Evolutionary conservation across 2,329 filamentous ascomycete genomes (phyloP).

Genomic region (Aureobasidium lini): DNA sequence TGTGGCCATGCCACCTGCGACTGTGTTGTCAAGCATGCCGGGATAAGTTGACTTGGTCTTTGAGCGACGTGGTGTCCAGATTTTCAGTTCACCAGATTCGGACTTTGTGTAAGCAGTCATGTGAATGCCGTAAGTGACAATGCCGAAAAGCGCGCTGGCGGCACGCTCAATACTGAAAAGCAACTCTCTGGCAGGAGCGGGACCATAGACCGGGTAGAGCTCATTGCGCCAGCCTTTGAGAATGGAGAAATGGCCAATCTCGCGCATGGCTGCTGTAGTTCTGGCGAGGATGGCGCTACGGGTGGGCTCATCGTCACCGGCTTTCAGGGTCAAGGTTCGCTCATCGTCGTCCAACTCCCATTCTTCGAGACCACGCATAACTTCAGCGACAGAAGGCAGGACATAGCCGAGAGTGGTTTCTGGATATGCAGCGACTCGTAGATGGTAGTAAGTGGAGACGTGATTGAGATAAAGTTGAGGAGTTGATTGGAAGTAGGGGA

Average conservation of each 20-base stretch:
- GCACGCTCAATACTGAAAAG: constrained; percentile 72
- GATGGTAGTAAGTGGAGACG: constrained; percentile 46
- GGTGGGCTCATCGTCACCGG: constrained; percentile 50
- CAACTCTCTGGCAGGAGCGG: constrained; percentile 47
- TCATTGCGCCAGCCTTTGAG: constrained; percentile 76
- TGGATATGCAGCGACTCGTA: constrained; percentile 61
- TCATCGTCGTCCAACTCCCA: constrained; percentile 53
- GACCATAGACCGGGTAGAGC: constrained; percentile 67
- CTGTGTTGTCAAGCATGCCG: constrained; percentile 90
- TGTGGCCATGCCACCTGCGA: constrained; percentile 76
- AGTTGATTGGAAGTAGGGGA: constrained; percentile 64
- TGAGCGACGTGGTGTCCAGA: constrained; percentile 80
- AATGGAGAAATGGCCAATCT: constrained; percentile 64
- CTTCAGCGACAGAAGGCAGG: constrained; percentile 52
- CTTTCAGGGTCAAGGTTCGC: constrained; percentile 54
- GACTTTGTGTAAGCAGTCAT: constrained; percentile 63
- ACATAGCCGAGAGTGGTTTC: constrained; percentile 55
- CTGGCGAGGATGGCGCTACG: constrained; percentile 52
- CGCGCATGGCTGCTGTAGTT: constrained; percentile 60
- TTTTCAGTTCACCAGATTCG: constrained; percentile 50
- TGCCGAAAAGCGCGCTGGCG: constrained; percentile 65
- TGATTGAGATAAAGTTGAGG: constrained; percentile 46
- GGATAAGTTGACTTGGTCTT: constrained; percentile 77
- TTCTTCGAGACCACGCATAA: constrained; percentile 48
- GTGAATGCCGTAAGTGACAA: constrained; percentile 70